Conservation (phyloP, 495 filamentous ascomycete species). For the Penicillium paxilli region DNA sequence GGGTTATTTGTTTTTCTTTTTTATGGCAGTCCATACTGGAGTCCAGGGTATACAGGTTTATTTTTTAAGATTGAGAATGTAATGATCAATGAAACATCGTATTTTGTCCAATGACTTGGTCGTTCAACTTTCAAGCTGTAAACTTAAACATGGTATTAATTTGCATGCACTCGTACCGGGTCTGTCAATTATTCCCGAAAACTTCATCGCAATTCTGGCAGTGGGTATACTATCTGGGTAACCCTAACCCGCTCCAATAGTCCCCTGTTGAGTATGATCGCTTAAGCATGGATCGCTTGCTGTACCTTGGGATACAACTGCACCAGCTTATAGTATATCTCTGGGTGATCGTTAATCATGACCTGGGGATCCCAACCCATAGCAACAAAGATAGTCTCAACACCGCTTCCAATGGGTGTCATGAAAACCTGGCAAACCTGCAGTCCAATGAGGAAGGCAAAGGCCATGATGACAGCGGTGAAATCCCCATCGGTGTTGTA, state of each 20-base stretch:
- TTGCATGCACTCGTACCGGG: not conserved
- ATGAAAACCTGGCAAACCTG: constrained; percentile 90
- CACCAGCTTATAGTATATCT: constrained; percentile 75
- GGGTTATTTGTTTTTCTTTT: not conserved
- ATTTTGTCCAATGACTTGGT: not conserved
- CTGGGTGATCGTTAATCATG: constrained; percentile 76
- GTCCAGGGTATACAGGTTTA: not conserved
- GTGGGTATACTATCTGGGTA: no score
- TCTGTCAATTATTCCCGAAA: not conserved
- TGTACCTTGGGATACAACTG: constrained; percentile 82
- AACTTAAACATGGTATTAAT: not conserved
- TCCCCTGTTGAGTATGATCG: not conserved
- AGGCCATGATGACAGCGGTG: constrained; percentile 78
- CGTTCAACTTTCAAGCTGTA: not conserved
- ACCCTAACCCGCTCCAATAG: no score
- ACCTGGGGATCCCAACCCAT: constrained; percentile 88
- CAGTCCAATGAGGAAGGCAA: constrained; percentile 79
- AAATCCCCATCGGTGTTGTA: constrained; percentile 74
- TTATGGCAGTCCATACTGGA: constrained; percentile 13
- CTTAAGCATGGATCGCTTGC: constrained; percentile 60
- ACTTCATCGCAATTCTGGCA: not conserved
- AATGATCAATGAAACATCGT: constrained; percentile 22
- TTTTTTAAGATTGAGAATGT: constrained; percentile 8
- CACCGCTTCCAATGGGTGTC: constrained; percentile 63
- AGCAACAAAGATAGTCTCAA: constrained; percentile 84